phyloP scores from a whole-genome alignment of 257 asterid genomes.

The Phtheirospermum japonicum region DNA sequence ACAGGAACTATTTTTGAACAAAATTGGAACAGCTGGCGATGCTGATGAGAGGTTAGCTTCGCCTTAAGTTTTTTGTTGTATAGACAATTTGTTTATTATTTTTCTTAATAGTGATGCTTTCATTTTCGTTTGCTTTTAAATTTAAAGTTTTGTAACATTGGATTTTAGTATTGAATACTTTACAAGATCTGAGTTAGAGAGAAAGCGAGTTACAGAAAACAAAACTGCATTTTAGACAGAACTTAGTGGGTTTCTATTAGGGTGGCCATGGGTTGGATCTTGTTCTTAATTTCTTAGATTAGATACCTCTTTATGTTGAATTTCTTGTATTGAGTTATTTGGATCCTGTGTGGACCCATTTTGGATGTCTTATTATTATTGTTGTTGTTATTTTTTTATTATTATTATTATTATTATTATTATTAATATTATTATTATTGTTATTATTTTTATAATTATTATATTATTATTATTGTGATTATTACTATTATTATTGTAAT shows the following conservation, averaged over 20 bases:
- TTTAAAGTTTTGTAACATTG: conserved; percentile 5
- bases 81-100: conserved; percentile 6
- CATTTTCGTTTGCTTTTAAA: conserved; percentile 8
- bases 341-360: neutral
- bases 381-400: too few relatives aligned
- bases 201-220: conserved; percentile 1
- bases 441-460: neutral
- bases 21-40: conserved; percentile 48
- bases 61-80: conserved; percentile 4
- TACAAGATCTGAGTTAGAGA: conserved; percentile 18
- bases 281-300: neutral
- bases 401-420: too few relatives aligned
- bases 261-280: neutral
- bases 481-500: too few relatives aligned
- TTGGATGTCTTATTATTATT: neutral
- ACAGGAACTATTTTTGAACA: conserved; percentile 75
- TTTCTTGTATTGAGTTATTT: too few relatives aligned
- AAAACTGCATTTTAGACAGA: conserved; percentile 5
- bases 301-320: too few relatives aligned
- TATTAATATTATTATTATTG: neutral
- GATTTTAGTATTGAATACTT: conserved; percentile 16
- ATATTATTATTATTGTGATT: too few relatives aligned
- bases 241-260: conserved; percentile 8
- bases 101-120: conserved; percentile 2
- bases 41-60: conserved; percentile 56